Conservation (phyloP, 768 basidiomycete genomes). For the Boletellus sp. region DNA sequence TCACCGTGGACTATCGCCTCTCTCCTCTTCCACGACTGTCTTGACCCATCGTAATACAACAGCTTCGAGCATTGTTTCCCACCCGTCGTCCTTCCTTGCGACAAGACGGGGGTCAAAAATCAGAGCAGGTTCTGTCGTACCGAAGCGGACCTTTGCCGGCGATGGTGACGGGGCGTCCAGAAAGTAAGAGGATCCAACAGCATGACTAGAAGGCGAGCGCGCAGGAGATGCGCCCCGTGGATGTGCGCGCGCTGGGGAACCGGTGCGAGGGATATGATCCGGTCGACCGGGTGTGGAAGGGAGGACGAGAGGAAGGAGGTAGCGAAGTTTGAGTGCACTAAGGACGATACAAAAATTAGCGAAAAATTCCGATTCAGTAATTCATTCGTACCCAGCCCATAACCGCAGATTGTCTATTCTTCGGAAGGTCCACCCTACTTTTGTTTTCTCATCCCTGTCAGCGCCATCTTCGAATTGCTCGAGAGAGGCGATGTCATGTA, state of each 20-base stretch:
- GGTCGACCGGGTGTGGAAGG: slow-evolving; percentile 40
- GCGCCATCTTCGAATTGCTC: slow-evolving; percentile 45
- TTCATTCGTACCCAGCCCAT: slow-evolving; percentile 71
- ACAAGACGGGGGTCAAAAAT: slow-evolving; percentile 71
- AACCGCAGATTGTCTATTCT: slow-evolving; percentile 81
- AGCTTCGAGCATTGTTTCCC: slow-evolving; percentile 75
- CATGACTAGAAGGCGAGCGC: slow-evolving; percentile 14
- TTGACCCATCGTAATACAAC: slow-evolving; percentile 64
- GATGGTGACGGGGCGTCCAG: slow-evolving; percentile 26
- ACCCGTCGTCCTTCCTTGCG: slow-evolving; percentile 70
- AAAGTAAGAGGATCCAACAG: not conserved
- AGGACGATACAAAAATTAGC: slow-evolving; percentile 1
- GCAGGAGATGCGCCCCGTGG: slow-evolving; percentile 25
- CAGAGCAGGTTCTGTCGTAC: slow-evolving; percentile 45
- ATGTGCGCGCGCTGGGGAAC: slow-evolving; percentile 17
- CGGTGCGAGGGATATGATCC: slow-evolving; percentile 24
- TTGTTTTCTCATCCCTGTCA: slow-evolving; percentile 40
- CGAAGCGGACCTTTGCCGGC: slow-evolving; percentile 35
- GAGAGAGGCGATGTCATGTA: slow-evolving; percentile 75
- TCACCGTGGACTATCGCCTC: slow-evolving; percentile 34
- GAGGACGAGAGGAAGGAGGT: slow-evolving; percentile 64
- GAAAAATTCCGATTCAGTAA: not conserved
- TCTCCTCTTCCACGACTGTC: slow-evolving; percentile 65
- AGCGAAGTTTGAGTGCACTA: slow-evolving; percentile 80
- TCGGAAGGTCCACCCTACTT: slow-evolving; percentile 78